Evolutionary conservation across 2,329 filamentous ascomycete genomes (phyloP).

Genomic region (Magnaporthiopsis incrustans): DNA sequence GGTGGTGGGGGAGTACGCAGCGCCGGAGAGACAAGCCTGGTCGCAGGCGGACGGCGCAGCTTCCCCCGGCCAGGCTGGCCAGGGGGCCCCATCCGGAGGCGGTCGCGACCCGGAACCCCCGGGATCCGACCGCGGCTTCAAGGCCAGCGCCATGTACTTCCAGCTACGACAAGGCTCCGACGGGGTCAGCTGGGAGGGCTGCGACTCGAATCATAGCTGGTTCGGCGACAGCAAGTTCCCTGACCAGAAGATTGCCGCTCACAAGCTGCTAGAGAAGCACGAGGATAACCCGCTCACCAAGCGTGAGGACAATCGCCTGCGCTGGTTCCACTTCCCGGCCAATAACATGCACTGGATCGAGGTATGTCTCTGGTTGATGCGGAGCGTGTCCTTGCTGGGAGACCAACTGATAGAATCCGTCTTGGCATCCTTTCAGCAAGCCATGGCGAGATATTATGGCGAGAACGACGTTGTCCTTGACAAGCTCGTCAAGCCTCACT

Average conservation of each 20-base stretch:
- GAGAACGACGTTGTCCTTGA: constrained; percentile 9
- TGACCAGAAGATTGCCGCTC: background rate
- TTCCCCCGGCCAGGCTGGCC: background rate
- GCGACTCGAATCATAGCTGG: background rate
- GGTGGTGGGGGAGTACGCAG: background rate
- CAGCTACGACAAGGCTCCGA: no score
- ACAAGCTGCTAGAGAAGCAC: background rate
- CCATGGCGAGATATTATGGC: constrained; percentile 21
- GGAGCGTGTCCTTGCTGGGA: background rate
- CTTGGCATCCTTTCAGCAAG: constrained; percentile 13
- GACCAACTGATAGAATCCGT: background rate
- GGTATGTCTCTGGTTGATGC: constrained; percentile 5
- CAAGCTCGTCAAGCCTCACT: constrained; percentile 1
- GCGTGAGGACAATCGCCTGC: constrained; percentile 2
- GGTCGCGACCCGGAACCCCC: no score
- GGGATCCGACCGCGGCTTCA: background rate
- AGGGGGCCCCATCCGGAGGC: no score
- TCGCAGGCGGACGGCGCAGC: no score
- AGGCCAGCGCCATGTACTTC: background rate
- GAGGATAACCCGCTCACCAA: background rate
- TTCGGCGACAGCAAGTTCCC: background rate
- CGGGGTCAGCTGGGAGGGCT: background rate
- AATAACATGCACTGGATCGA: constrained; percentile 14
- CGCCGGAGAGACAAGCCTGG: background rate
- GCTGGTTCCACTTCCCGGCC: constrained; percentile 15